Evolutionary conservation across 1,284 basidiomycete genomes (phyloP), one percentile per base, ranked within the genome.

Genomic region (Anthracocystis panici-leucophaei): DNA sequence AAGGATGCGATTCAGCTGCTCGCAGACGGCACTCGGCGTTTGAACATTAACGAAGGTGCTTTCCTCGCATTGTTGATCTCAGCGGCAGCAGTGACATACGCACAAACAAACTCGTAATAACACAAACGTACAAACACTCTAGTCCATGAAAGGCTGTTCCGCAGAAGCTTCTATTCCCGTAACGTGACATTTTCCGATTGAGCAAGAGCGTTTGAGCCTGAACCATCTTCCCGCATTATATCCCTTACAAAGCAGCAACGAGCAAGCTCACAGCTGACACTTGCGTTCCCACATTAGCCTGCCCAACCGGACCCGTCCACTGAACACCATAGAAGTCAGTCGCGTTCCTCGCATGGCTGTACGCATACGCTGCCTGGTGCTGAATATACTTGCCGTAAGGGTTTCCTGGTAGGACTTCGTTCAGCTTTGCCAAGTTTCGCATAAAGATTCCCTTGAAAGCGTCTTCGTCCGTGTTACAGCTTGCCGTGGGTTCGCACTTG

Each of bases 391-490:
- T 35, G 31, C 35, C 31, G 35, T 54, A 59, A 29, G 27, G 51
- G 1, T 16, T 18, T 5, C 45, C 35, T 2, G 63, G 51, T 5
- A 58, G n/a, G 4, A 41, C 29, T 18, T 27, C 25, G 40, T 58
- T 50, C 23, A 65, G 27, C 51, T 65, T 65, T 35, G 25, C 56
- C 33, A 65, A 20, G 16, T 58, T 65, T 4, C 63, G 42, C 10
- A 49, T 25, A 29, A 65, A 58, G 45, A 65, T 54, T 14, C 63
- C 56, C 31, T 65, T 59, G 57, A 65, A 65, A 9, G 63, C 63
- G 40, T 65, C 63, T 29, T 55, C 29, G 44, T 65, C 63, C 4
- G 51, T 58, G 21, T 54, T 65, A 50, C 62, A 57, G 31, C 6
- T 64, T 7, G 23, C 42, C 2, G 42, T 21, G 7, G 55, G 25